Conservation (phyloP, 257 asterid species). For the Solanum tacnaense region DNA sequence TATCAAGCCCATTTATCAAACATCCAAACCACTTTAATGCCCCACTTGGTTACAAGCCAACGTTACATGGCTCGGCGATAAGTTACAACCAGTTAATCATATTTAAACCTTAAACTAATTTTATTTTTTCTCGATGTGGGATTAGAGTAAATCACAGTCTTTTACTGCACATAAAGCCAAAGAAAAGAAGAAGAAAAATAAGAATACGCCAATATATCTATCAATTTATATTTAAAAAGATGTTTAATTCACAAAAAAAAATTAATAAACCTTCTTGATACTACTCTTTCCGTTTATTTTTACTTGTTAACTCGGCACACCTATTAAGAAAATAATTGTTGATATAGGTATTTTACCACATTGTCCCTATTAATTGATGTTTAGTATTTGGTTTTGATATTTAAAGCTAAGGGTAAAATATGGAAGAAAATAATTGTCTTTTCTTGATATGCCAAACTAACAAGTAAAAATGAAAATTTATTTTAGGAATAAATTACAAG, state of each 20-base stretch:
- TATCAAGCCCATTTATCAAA: background rate
- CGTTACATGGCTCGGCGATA: background rate
- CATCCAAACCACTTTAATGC: background rate
- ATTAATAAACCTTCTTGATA: background rate
- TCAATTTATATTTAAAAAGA: too few species aligned
- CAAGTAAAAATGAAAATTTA: background rate
- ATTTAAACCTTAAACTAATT: background rate
- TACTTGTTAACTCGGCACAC: background rate
- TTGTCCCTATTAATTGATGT: background rate
- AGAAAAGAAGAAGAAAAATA: too few species aligned
- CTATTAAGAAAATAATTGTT: too few species aligned
- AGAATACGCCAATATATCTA: background rate
- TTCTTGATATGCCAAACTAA: too few species aligned
- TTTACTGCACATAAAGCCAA: background rate
- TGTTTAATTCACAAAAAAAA: background rate
- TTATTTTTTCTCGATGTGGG: background rate
- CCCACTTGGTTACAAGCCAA: background rate
- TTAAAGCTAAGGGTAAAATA: too few species aligned
- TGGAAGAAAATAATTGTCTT: too few species aligned
- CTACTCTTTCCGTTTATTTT: background rate
- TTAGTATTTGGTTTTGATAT: background rate
- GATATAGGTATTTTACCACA: background rate
- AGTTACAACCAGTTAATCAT: background rate
- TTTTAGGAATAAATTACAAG: background rate
- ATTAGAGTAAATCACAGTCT: background rate